Evolutionary conservation across 2,329 filamentous ascomycete species (phyloP), one percentile per base, ranked within the genome.

Genomic region (Monosporascus sp.): DNA sequence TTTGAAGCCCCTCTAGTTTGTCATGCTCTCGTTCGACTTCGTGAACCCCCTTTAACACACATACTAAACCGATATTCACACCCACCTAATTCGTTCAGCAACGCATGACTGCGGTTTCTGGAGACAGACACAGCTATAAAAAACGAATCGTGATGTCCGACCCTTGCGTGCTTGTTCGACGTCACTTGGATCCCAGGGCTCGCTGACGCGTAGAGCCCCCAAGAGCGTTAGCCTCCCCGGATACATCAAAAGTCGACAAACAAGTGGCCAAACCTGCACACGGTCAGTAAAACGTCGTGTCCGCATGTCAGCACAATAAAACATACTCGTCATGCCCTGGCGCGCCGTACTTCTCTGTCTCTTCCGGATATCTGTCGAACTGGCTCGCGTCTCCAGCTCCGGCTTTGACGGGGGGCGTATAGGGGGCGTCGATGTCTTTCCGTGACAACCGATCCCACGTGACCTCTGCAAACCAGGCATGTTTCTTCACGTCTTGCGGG

Each of bases 361-460:
- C 94, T 72, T 99, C 94, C 2, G 94, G 92, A 71, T 99, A 99
- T 70, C 92, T 90, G 74, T 99, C 94, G 68, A 99, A 99, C 72
- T 97, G 89, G 73, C 92, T 97, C 49, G 94, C 90, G 74, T 99
- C 94, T 54, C 94, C 94, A 31, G 90, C 87, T 42, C 94, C 94
- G 42, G 90, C 92, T 69, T 94, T 89, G 56, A 99, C 93, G 0
- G 94, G 94, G 17, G 94, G 94, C 51, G 96, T 94, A 69, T 99
- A 99, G 5, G 94, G 94, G 38, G 94, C 94, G 72, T 99, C 94
- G 56, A 99, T 99, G 65, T 99, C 94, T 74, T 97, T 97, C 70
- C 91, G 88, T 38, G 89, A 86, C 62, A 99, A 75, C 57, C 94
- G 81, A 66, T 99, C 94, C 94, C 94, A 99, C 3, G 94, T 97